These are phyloP conservation scores for Ophiostoma quercus DNA, from an alignment of 2,329 filamentous ascomycete species.

Conservation along the genomic window DNA sequence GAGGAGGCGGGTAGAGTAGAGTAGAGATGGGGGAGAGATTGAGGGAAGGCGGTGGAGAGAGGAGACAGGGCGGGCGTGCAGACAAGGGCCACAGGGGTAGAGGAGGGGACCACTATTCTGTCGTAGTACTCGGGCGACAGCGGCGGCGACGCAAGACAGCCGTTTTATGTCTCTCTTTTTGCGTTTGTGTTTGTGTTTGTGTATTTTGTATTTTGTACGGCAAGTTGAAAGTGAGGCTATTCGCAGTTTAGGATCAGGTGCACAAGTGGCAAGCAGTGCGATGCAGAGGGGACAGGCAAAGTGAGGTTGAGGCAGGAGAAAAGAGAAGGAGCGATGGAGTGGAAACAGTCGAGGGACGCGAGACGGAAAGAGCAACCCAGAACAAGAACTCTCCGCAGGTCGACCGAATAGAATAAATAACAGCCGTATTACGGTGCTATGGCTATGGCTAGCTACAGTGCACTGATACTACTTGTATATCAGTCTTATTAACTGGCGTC, in stretches of 20 bases:
- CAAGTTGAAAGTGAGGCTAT: not conserved
- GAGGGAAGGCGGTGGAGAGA: constrained; percentile 16
- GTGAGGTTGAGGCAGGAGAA: not conserved
- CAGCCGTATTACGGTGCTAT: constrained; percentile 4
- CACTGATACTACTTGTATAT: not conserved
- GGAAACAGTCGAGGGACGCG: not conserved
- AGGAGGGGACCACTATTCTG: constrained; percentile 16
- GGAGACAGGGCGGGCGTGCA: constrained; percentile 13
- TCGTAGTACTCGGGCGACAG: constrained; percentile 15
- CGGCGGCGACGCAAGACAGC: constrained; percentile 8
- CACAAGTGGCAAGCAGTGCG: too few species aligned
- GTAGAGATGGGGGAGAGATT: constrained; percentile 8
- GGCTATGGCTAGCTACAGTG: not conserved
- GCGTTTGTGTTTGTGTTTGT: not conserved
- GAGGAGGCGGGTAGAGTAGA: not conserved
- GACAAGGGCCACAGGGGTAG: constrained; percentile 14
- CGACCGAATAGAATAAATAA: not conserved
- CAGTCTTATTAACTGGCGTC: too few species aligned
- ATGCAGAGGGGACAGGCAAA: not conserved
- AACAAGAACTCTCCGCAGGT: constrained; percentile 12
- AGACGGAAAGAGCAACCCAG: constrained; percentile 12
- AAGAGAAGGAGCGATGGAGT: constrained; percentile 6
- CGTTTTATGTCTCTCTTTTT: constrained; percentile 6
- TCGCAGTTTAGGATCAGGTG: not conserved
- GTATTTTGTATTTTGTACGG: not conserved